Conservation (phyloP, 2,329 filamentous ascomycete genomes). For the Xylaria sp. region DNA sequence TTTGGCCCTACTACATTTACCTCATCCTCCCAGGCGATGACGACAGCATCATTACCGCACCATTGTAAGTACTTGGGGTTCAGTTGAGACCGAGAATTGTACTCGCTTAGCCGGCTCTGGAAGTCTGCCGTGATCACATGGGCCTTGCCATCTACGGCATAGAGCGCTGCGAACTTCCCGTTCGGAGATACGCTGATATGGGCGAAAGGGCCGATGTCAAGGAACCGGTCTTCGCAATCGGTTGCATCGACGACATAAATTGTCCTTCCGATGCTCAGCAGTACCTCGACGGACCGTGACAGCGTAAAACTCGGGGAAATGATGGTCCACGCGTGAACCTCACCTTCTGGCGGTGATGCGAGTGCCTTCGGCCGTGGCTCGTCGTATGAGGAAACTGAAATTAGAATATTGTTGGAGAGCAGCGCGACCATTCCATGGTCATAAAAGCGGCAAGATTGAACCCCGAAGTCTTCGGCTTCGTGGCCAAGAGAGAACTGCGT, state of each 20-base stretch:
- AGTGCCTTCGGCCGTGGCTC: constrained; percentile 87
- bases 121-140: constrained; percentile 97
- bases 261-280: constrained; percentile 82
- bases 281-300: constrained; percentile 88
- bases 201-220: constrained; percentile 90
- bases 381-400: constrained; percentile 85
- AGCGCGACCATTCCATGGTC: constrained; percentile 89
- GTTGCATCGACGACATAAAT: constrained; percentile 85
- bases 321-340: constrained; percentile 85
- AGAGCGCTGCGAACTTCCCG: constrained; percentile 84
- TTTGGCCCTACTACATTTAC: constrained; percentile 89
- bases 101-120: constrained; percentile 87
- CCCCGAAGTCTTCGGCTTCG: constrained; percentile 84
- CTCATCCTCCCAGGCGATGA: constrained; percentile 97
- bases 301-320: constrained; percentile 87
- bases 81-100: constrained; percentile 84
- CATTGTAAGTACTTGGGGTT: constrained; percentile 87
- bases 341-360: constrained; percentile 73
- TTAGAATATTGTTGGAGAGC: constrained; percentile 81
- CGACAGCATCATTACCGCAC: constrained; percentile 93
- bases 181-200: constrained; percentile 92
- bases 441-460: constrained; percentile 91
- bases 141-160: constrained; percentile 80
- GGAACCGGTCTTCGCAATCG: constrained; percentile 86
- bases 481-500: constrained; percentile 91